These are phyloP conservation scores for Calvatia gigantea DNA, from an alignment of 768 basidiomycete species.

Conservation along the genomic window DNA sequence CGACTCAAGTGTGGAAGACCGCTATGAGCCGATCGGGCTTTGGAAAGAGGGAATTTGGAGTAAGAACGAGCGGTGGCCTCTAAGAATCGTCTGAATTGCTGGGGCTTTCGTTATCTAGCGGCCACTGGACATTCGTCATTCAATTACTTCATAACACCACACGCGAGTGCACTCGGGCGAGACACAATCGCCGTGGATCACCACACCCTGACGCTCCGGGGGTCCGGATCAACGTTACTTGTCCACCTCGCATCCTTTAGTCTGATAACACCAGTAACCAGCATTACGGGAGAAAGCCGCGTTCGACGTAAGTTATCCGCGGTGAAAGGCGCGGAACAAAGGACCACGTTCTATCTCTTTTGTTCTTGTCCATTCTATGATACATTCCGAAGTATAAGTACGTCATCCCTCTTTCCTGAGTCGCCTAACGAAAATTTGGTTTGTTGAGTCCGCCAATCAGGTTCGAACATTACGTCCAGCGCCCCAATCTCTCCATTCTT, in stretches of 20 bases:
- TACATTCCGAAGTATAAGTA: background rate
- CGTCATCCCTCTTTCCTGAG: slow-evolving; percentile 6
- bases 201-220: background rate
- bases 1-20: background rate
- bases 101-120: too few relatives aligned
- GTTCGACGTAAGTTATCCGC: background rate
- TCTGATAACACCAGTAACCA: background rate
- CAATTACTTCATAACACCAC: background rate
- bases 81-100: too few relatives aligned
- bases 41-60: background rate
- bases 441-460: slow-evolving; percentile 1
- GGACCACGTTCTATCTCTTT: background rate
- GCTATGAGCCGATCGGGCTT: background rate
- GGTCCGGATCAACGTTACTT: slow-evolving; percentile 1
- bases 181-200: too few relatives aligned
- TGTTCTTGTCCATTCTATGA: slow-evolving; percentile 13
- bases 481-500: background rate
- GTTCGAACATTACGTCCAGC: background rate
- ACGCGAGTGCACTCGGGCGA: too few relatives aligned
- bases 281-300: slow-evolving; percentile 1
- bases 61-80: background rate
- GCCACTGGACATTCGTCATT: background rate
- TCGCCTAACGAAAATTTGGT: background rate
- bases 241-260: background rate
- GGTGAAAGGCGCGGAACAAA: slow-evolving; percentile 2